A percentile compares a stretch with the other conserved stretches of the same genome.
phyloP scores from a whole-genome alignment of 768 basidiomycete species.

The Boletus speciosus region DNA sequence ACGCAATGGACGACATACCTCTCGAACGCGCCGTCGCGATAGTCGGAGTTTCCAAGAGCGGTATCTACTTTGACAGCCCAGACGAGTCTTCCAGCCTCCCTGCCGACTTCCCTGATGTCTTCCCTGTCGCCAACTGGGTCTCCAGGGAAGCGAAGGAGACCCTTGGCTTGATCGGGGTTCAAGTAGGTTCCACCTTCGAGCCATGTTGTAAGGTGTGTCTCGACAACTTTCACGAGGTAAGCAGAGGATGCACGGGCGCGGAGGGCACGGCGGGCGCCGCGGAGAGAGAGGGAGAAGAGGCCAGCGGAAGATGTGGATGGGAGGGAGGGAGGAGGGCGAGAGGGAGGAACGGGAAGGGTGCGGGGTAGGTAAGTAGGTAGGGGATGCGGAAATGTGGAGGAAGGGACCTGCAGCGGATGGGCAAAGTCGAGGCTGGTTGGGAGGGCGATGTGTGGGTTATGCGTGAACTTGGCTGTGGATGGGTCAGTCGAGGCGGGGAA shows the following conservation, averaged over 20 bases:
- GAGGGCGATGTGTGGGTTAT: constrained; percentile 68
- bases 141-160: constrained; percentile 35
- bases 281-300: constrained; percentile 71
- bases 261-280: constrained; percentile 68
- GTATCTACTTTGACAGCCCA: constrained; percentile 51
- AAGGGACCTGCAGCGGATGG: constrained; percentile 40
- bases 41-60: background rate
- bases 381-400: constrained; percentile 71
- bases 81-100: constrained; percentile 63
- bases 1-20: constrained; percentile 82
- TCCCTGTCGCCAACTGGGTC: constrained; percentile 49
- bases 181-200: constrained; percentile 57
- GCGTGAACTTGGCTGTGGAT: constrained; percentile 58
- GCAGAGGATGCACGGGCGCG: constrained; percentile 51
- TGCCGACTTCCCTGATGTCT: constrained; percentile 59
- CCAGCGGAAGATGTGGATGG: constrained; percentile 64
- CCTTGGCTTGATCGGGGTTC: constrained; percentile 42
- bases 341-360: constrained; percentile 48
- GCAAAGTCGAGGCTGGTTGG: constrained; percentile 58
- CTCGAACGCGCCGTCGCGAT: constrained; percentile 62
- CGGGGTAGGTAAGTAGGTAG: constrained; percentile 69
- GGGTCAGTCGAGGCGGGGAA: constrained; percentile 1
- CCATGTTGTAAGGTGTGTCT: constrained; percentile 63
- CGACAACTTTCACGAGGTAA: constrained; percentile 63
- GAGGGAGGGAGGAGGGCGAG: constrained; percentile 39